A percentile compares a stretch with the other conserved stretches of the same genome.
Evolutionary conservation across 1,284 basidiomycete species (phyloP).

Genomic region (Sporisorium iseilematis-ciliati): DNA sequence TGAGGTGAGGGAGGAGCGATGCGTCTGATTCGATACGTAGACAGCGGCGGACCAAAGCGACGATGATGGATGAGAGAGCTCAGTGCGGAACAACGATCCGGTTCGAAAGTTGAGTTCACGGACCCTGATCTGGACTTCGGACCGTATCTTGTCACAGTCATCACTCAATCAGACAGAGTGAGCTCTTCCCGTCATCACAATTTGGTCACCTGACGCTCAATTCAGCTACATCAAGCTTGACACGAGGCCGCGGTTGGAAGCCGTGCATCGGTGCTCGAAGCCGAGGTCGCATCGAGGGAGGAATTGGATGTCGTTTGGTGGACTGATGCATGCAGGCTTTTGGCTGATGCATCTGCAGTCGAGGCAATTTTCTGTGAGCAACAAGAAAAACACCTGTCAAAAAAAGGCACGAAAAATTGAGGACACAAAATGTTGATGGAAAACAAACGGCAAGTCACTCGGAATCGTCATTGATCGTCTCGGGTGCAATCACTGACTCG

Average conservation of each 20-base stretch:
- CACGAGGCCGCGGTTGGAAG: neutral
- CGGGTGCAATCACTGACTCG: no score
- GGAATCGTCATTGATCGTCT: neutral
- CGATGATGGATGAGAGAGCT: neutral
- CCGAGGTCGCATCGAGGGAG: neutral
- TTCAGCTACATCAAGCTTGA: neutral
- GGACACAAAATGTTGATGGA: neutral
- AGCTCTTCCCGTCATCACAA: neutral
- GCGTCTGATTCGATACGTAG: neutral
- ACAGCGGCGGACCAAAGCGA: neutral
- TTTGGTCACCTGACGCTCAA: neutral
- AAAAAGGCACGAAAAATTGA: neutral
- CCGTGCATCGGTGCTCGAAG: conserved; percentile 6
- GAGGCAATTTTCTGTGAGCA: neutral
- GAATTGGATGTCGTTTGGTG: neutral
- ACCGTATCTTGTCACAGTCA: neutral
- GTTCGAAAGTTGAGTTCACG: neutral
- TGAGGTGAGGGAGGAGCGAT: neutral
- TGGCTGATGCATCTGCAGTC: neutral
- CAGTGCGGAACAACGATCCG: neutral
- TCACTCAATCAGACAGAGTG: neutral
- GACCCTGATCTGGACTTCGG: neutral
- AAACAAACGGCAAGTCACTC: neutral
- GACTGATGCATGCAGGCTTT: neutral
- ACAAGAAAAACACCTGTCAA: neutral